Evolutionary conservation across 202 grass and related monocot genomes (phyloP), one percentile per base, ranked within the genome.

Genomic region (Carex arenaria): DNA sequence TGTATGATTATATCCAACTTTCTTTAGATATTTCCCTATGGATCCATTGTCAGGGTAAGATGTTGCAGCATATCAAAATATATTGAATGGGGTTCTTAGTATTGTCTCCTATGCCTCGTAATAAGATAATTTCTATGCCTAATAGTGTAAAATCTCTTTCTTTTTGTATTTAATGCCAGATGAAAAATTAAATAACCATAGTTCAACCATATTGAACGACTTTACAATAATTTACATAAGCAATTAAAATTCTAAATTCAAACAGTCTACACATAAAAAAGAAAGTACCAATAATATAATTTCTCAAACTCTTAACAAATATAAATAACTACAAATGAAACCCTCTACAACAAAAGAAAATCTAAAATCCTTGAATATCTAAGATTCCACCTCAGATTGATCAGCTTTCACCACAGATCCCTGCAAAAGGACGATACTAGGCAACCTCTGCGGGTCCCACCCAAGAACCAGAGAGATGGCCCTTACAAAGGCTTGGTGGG

Each of bases 401-500:
- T 67, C 38, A 10, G 26, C 20, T 67, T 67, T 67, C 12, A 67
- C 40, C 20, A 67, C 38, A 5, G 38, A 67, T 26, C 61, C 40
- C 0, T 20, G 79, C 15, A 82, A 67, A 67, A 67, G 79, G 15
- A 82, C 86, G 36, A 89, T 23, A 77, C 82, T 87, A 3, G 89
- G 89, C 61, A 87, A 52, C 57, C 86, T 82, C 2, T 67, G 52
- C 20, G 78, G 40, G 67, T 85, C 89, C 93, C 85, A 93, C 6
- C 87, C 77, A 51, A 93, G 81, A 85, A 93, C 80, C 47, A 49
- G 59, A 69, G 66, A 80, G 3, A 95, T 42, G 31, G 85, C 87
- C 34, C 72, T 79, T 5, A 85, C 93, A 30, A 93, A 91, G 36
- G 87, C 88, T 15, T 85, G 86, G 87, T 95, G 90, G 7, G 90